Base-by-base conservation (phyloP, 1,284 basidiomycete species). In the Coniferiporia sulphurascens region DNA sequence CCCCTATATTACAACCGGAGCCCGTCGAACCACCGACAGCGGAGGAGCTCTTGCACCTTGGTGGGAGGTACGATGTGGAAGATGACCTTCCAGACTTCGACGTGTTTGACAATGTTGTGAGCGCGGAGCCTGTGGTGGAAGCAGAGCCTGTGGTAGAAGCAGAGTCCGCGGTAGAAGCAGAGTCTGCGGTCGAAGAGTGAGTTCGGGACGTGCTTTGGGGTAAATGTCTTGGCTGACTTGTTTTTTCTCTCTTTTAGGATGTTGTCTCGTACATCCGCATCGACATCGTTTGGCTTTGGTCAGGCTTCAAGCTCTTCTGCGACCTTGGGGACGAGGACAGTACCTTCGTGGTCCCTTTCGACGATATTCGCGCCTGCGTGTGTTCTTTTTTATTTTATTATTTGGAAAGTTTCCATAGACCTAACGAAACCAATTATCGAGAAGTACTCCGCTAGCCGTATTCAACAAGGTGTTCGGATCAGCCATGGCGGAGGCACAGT, bases 311-410 rank as follows among this genome's bases (percentile, higher is more conserved):
- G 51, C 15, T 5, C 36, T 1, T 41, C 43, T 21, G 52, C 38
- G 9, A 44, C 41, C 17, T 17, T 22, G 4, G 34, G 44, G 38
- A n/a, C 49, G 4, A 19, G 38, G 38, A 4, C 38, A 41, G 7
- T 8, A 3, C 2, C 12, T 7, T 7, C 51, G 34, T 60, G 59
- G 59, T 56, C 46, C 13, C 22, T 32, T 21, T 56, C 59, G n/a
- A 50, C 54, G 7, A 43, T 60, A 22, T 60, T 60, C 55, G 22
- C 46, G 9, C 48, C 49, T 43, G 46, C 59, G 59, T 60, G 38
- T 48, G 59, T 27, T 9, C 2, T 9, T n/a, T 32, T 19, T 9
- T 53, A 36, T 13, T 21, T 50, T 15, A n/a, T 50, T 22, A 34
- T 27, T 27, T 27, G 27, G 27, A 27, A 27, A 27, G 27, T 27